Conservation (phyloP, 176 grass and related monocot genomes). For the Triticum aestivum region DNA sequence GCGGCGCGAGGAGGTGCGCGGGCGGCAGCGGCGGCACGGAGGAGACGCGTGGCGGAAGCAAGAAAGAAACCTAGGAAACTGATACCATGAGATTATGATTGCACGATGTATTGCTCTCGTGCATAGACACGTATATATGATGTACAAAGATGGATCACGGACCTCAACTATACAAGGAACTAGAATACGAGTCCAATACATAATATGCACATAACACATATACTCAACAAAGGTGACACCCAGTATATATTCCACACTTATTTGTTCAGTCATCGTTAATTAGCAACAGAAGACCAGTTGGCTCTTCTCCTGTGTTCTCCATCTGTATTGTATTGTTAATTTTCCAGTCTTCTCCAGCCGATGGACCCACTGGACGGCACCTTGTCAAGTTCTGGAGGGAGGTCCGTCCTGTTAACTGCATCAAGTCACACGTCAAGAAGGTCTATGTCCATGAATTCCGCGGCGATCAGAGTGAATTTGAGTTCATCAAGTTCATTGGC, state of each 20-base stretch:
- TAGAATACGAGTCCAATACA: too few relatives aligned
- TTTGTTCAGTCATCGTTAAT: not conserved
- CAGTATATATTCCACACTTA: not conserved
- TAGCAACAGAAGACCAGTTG: not conserved
- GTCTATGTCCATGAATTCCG: not conserved
- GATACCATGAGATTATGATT: too few relatives aligned
- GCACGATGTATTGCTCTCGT: too few relatives aligned
- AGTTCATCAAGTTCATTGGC: constrained; percentile 16
- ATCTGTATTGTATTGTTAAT: not conserved
- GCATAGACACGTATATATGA: too few relatives aligned
- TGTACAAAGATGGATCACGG: too few relatives aligned
- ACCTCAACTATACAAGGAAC: too few relatives aligned
- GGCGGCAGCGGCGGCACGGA: too few relatives aligned
- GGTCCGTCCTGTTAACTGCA: not conserved
- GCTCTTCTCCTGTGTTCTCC: not conserved
- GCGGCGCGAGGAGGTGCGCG: too few relatives aligned
- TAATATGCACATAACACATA: too few relatives aligned
- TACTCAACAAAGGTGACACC: not conserved
- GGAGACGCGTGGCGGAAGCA: too few relatives aligned
- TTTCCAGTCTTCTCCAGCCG: constrained; percentile 1
- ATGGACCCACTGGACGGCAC: not conserved
- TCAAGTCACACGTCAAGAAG: not conserved
- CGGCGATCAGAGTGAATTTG: not conserved
- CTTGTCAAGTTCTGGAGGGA: constrained; percentile 13
- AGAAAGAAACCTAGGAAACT: too few relatives aligned